phyloP scores from a whole-genome alignment of 2,329 filamentous ascomycete species.

The Trichoderma brevicompactum region DNA sequence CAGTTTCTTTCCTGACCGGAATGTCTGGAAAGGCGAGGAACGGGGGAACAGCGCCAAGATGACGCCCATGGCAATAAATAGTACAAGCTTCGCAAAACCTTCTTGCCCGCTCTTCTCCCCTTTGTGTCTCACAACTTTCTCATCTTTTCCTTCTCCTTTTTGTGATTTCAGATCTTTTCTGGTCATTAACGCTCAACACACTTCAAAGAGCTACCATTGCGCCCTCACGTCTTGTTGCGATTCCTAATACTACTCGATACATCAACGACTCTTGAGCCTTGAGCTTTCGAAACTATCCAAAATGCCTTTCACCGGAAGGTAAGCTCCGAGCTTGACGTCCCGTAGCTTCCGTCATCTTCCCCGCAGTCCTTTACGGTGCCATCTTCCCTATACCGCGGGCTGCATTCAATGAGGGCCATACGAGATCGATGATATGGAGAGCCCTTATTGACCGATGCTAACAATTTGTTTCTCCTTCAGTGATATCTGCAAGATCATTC shows the following conservation, averaged over 20 bases:
- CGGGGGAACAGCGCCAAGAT: constrained; percentile 3
- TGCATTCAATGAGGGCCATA: background rate
- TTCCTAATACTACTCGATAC: background rate
- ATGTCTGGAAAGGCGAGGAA: constrained; percentile 16
- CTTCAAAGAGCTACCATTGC: background rate
- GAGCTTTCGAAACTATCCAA: constrained; percentile 38
- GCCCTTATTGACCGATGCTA: background rate
- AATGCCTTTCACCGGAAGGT: constrained; percentile 66
- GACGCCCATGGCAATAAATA: constrained; percentile 28
- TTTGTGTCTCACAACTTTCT: background rate
- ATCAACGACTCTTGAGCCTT: background rate
- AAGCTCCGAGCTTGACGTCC: constrained; percentile 37
- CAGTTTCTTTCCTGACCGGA: constrained; percentile 23
- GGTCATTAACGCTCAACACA: background rate
- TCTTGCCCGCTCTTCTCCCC: background rate
- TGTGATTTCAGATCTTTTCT: background rate
- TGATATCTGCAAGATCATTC: constrained; percentile 71
- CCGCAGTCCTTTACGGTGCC: constrained; percentile 1
- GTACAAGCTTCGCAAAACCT: constrained; percentile 24
- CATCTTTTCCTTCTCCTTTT: background rate
- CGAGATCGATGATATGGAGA: background rate
- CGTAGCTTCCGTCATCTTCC: constrained; percentile 29
- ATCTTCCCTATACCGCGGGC: background rate
- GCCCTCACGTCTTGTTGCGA: background rate
- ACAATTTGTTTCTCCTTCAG: constrained; percentile 34